Percentiles rank a stretch among this genome's conserved stretches.
Conservation (phyloP, 2,329 filamentous ascomycete species). For the Fonsecaea pugnacius region DNA sequence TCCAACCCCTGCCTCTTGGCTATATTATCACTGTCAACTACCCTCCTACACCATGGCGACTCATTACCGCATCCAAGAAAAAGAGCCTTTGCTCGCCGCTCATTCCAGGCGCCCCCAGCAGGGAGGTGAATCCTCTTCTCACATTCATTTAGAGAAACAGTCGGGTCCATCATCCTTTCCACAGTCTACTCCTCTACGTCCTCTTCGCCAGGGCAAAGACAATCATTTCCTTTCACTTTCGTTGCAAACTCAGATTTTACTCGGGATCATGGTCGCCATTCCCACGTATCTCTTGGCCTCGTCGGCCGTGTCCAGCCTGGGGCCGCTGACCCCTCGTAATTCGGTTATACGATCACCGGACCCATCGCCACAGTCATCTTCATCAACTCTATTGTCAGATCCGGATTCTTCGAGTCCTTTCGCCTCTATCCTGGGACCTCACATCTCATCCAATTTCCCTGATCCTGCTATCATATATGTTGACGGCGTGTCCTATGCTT, state of each 20-base stretch:
- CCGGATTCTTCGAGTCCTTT: slow-evolving; percentile 22
- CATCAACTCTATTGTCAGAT: slow-evolving; percentile 5
- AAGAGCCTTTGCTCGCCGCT: slow-evolving; percentile 26
- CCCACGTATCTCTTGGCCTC: slow-evolving; percentile 32
- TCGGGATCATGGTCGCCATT: slow-evolving; percentile 35
- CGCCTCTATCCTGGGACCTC: slow-evolving; percentile 36
- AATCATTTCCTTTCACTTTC: slow-evolving; percentile 19
- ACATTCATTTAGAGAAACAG: slow-evolving; percentile 17
- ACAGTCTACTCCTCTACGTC: slow-evolving; percentile 4
- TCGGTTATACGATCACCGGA: slow-evolving; percentile 27
- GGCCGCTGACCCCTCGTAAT: slow-evolving; percentile 24
- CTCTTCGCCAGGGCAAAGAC: background rate
- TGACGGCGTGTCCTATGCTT: slow-evolving; percentile 61
- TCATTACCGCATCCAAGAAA: slow-evolving; percentile 19
- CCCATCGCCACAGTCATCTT: slow-evolving; percentile 16
- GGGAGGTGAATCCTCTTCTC: slow-evolving; percentile 18
- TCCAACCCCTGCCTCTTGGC: slow-evolving; percentile 15
- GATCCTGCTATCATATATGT: slow-evolving; percentile 55
- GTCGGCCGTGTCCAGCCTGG: slow-evolving; percentile 24
- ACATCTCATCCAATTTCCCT: slow-evolving; percentile 47
- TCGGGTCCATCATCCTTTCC: slow-evolving; percentile 9
- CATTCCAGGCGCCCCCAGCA: slow-evolving; percentile 22
- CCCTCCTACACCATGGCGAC: slow-evolving; percentile 22
- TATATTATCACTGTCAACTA: slow-evolving; percentile 19
- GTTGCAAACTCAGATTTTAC: slow-evolving; percentile 25